Base-by-base conservation (phyloP, 495 filamentous ascomycete genomes). In the Penicillium subrubescens region DNA sequence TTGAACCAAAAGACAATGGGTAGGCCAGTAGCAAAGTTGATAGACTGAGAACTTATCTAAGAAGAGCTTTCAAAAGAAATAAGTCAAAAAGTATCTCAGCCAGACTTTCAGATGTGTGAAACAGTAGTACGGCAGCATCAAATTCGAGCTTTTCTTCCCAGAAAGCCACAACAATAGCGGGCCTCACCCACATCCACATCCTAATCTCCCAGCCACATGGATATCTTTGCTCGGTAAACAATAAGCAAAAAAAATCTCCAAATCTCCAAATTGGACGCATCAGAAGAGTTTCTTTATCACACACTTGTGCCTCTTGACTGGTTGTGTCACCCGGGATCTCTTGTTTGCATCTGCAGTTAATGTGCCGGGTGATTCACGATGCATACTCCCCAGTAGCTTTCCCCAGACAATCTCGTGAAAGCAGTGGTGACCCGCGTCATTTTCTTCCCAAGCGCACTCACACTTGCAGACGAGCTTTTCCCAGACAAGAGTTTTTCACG, bases 131-230 rank as follows among this genome's bases (percentile, higher is more conserved):
- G 10, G 3, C 29, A 51, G 43, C 10, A 48, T 48, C 43, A 48
- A 11, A 15, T 19, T 19, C 11, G 7, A 23, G 43, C 43, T 23
- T 23, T 23, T 23, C 43, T 23, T 2, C 43, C n/a, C 43, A 46
- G 17, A 52, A 25, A 1, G 50, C n/a, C 17, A 7, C 31, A 11
- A 34, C 27, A 53, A 46, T 21, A 34, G 55, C 17, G 50, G 11
- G 10, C 17, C 56, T 59, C 56, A 56, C 50, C 57, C 37, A 33
- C 37, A 12, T 17, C 37, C 37, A 55, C 52, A 48, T 51, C 31
- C 8, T 39, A 60, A 56, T 65, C 44, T 60, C 51, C 63, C 51
- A 65, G 63, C 57, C 63, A 57, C 61, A 15, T 8, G 29, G 19
- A 31, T 35, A 27, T 33, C 21, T 14, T 23, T 25, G 12, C 44